Percentiles rank a stretch among this genome's conserved stretches.
phyloP scores from a whole-genome alignment of 495 filamentous ascomycete species.

The Aspergillus wentii region DNA sequence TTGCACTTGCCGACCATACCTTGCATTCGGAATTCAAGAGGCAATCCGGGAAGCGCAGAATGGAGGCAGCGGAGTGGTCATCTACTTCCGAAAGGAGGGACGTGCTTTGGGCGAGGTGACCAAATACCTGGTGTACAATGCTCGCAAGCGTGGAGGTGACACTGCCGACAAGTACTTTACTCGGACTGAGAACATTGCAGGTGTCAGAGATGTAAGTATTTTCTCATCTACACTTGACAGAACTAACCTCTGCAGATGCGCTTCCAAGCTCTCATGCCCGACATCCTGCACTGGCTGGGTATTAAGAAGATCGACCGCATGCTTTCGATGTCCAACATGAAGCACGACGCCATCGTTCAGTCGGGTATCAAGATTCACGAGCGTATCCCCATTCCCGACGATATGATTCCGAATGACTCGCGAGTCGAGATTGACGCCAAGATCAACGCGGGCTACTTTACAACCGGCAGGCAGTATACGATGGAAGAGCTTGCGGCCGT shows the following conservation, averaged over 20 bases:
- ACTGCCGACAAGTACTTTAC: slow-evolving; percentile 96
- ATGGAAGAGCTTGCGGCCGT: slow-evolving; percentile 81
- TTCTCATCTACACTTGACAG: not conserved
- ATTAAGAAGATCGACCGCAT: slow-evolving; percentile 98
- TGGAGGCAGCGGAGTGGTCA: slow-evolving; percentile 91
- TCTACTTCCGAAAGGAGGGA: slow-evolving; percentile 99
- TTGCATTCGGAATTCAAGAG: slow-evolving; percentile 95
- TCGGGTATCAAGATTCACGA: slow-evolving; percentile 94
- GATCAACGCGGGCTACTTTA: slow-evolving; percentile 94
- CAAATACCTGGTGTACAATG: slow-evolving; percentile 97
- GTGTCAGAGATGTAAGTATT: slow-evolving; percentile 64
- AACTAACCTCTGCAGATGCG: slow-evolving; percentile 57
- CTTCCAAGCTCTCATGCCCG: slow-evolving; percentile 99
- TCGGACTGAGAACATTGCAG: slow-evolving; percentile 93
- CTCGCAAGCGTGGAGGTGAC: slow-evolving; percentile 73
- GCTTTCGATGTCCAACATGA: slow-evolving; percentile 99
- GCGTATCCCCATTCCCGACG: slow-evolving; percentile 88
- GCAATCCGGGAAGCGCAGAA: slow-evolving; percentile 95
- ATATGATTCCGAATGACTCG: slow-evolving; percentile 91
- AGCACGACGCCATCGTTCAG: slow-evolving; percentile 95
- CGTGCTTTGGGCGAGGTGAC: slow-evolving; percentile 95
- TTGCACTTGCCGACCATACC: slow-evolving; percentile 94
- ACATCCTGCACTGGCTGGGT: slow-evolving; percentile 96
- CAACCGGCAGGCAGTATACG: slow-evolving; percentile 86
- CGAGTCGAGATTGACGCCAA: slow-evolving; percentile 98